Evolutionary conservation across 75 land plant species (phyloP).

Genomic region (Chamaecyparis obtusa): DNA sequence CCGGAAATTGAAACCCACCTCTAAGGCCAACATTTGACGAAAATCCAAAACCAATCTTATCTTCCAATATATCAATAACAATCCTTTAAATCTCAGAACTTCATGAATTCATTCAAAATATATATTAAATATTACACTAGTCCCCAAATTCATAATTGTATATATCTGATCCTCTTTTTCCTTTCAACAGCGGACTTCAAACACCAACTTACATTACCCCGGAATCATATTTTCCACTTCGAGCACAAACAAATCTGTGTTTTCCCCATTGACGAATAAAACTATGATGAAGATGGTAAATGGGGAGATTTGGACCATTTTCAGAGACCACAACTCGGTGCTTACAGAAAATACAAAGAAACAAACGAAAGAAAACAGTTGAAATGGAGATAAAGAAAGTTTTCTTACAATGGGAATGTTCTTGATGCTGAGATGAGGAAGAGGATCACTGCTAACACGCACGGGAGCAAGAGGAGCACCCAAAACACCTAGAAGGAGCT

Average conservation of each 20-base stretch:
- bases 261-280: neutral
- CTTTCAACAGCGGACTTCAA: neutral
- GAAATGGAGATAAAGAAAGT: neutral
- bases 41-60: neutral
- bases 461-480: constrained; percentile 73
- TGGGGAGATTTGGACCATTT: neutral
- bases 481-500: constrained; percentile 62
- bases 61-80: neutral
- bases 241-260: neutral
- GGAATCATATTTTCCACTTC: too few species aligned
- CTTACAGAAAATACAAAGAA: neutral
- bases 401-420: constrained; percentile 29
- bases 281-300: neutral
- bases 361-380: neutral
- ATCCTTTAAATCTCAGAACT: neutral
- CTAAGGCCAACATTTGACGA: neutral
- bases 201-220: neutral
- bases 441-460: constrained; percentile 35
- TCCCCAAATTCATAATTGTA: neutral
- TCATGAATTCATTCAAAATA: neutral
- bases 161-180: neutral
- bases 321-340: neutral
- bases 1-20: neutral
- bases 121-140: neutral
- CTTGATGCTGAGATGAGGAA: constrained; percentile 39